These are phyloP conservation scores for Acidiella bohemica DNA, from an alignment of 495 filamentous ascomycete genomes.

Conservation along the genomic window DNA sequence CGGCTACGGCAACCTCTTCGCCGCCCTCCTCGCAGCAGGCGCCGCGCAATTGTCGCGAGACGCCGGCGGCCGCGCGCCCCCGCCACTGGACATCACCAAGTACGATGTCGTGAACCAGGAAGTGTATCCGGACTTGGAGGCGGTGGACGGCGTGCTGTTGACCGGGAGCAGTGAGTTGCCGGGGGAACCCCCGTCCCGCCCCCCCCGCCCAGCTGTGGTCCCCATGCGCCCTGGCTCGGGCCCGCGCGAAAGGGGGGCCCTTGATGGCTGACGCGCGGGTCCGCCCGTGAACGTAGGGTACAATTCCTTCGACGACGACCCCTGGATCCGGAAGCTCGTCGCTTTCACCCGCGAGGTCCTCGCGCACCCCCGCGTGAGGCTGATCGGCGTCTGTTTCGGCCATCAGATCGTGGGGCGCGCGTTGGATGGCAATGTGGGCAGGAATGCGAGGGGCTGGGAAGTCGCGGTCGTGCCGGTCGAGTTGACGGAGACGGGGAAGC, in stretches of 20 bases:
- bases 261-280: too few species aligned
- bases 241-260: too few species aligned
- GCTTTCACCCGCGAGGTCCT: background rate
- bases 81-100: background rate
- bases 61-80: background rate
- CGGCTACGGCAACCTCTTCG: background rate
- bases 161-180: background rate
- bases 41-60: background rate
- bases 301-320: background rate
- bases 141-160: background rate
- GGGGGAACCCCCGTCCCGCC: too few species aligned
- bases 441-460: background rate
- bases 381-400: background rate
- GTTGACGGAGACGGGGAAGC: background rate
- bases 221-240: too few species aligned
- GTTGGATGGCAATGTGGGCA: background rate
- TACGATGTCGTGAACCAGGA: background rate
- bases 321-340: background rate
- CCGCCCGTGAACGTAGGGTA: too few species aligned
- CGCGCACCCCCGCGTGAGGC: background rate
- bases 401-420: background rate
- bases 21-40: background rate
- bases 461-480: background rate
- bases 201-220: too few species aligned
- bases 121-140: background rate